Conservation (phyloP, 1,284 basidiomycete genomes). For the Puccinia polysora region DNA sequence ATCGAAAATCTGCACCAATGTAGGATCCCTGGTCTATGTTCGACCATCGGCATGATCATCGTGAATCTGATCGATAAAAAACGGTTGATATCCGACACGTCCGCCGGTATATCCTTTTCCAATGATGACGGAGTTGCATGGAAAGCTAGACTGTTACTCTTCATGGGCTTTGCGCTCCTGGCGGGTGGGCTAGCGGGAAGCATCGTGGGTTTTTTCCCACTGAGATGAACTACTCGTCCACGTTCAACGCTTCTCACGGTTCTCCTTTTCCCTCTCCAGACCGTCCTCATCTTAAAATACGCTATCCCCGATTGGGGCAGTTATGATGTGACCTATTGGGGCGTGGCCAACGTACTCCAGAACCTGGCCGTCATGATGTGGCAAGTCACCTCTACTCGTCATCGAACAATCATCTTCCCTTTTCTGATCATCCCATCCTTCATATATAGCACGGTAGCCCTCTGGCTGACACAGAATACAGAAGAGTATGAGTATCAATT, state of each 20-base stretch:
- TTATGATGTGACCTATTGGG: slow-evolving; percentile 77
- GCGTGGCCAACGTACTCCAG: slow-evolving; percentile 88
- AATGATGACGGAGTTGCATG: slow-evolving; percentile 68
- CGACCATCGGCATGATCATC: slow-evolving; percentile 86
- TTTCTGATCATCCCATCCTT: background rate
- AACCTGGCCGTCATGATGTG: slow-evolving; percentile 83
- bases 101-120: slow-evolving; percentile 59
- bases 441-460: slow-evolving; percentile 19
- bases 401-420: background rate
- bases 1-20: slow-evolving; percentile 53
- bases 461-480: slow-evolving; percentile 39
- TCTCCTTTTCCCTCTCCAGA: slow-evolving; percentile 57
- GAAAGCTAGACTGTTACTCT: slow-evolving; percentile 81
- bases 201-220: slow-evolving; percentile 61
- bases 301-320: slow-evolving; percentile 68
- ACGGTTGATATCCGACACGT: slow-evolving; percentile 72
- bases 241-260: background rate
- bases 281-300: slow-evolving; percentile 87
- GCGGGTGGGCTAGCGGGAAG: slow-evolving; percentile 91
- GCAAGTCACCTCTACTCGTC: slow-evolving; percentile 38
- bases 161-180: slow-evolving; percentile 94
- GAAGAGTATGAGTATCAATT: slow-evolving; percentile 38
- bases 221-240: background rate
- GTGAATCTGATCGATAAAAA: slow-evolving; percentile 95
- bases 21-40: slow-evolving; percentile 91